Base-by-base conservation (phyloP, 495 filamentous ascomycete genomes). In the Penicillium steckii region DNA sequence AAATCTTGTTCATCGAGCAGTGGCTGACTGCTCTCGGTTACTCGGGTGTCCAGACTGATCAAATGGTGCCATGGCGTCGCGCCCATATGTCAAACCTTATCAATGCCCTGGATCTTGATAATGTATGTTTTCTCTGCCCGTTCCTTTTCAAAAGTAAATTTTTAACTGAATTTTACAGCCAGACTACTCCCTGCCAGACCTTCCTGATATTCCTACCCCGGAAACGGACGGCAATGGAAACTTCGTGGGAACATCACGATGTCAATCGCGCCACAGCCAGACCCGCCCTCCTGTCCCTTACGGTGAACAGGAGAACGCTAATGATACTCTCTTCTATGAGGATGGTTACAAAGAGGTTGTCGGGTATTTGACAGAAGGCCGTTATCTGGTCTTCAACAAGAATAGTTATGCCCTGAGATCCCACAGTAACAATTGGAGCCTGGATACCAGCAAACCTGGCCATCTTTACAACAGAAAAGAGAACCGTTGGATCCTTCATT, bases 1-100 rank as follows among this genome's bases (percentile, higher is more conserved):
- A 81, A 57, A 80, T 83, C 27, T 57, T 78, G 40, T 83, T 83
- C 55, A 49, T 83, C 10, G 80, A 82, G 61, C 48, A 80, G 52
- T 81, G 78, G 78, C 59, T 80, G 5, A 58, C 59, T 8, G 73
- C 78, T 2, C 74, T 75, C 44, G 78, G 78, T n/a, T 68, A 75
- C 55, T 61, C 64, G n/a, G 68, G 78, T 29, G 65, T 80, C 21
- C 60, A 53, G 26, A 79, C 79, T 0, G 59, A 71, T 19, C 65
- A 80, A 55, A 80, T 83, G 71, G 70, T 72, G 0, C 49, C 64
- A 3, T 83, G 80, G 80, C 70, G 80, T 23, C 73, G 80, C 1
- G 59, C 64, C 3, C 75, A 81, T 61, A 83, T 83, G 80, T 80
- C 78, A 12, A 69, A 78, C 46, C 68, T 81, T 12, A 65, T 76